Conservation (phyloP, 2,329 filamentous ascomycete species). For the Talaromyces albobiverticillius region DNA sequence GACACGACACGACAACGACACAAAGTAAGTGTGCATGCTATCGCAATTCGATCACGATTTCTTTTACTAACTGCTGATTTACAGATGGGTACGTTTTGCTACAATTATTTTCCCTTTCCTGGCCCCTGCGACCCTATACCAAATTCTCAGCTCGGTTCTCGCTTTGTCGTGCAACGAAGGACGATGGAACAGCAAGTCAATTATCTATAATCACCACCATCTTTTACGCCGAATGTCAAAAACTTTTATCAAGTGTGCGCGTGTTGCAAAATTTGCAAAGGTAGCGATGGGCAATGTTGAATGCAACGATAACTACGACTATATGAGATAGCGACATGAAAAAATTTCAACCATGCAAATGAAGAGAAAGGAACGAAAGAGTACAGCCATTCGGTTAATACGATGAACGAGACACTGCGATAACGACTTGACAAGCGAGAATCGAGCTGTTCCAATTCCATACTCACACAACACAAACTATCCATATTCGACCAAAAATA, state of each 20-base stretch:
- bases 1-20: conserved; percentile 44
- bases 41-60: conserved; percentile 20
- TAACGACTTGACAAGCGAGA: background rate
- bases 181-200: background rate
- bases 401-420: background rate
- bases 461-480: background rate
- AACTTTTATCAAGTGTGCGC: background rate
- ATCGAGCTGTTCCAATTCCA: conserved; percentile 12
- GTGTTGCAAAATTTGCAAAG: background rate
- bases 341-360: background rate
- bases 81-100: conserved; percentile 65
- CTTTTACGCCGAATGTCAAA: background rate
- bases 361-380: background rate
- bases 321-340: background rate
- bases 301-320: background rate
- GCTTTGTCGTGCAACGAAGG: conserved; percentile 5
- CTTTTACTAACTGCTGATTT: conserved; percentile 18
- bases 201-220: background rate
- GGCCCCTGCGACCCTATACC: background rate
- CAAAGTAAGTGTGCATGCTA: conserved; percentile 19
- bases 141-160: conserved; percentile 9
- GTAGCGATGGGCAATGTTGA: background rate
- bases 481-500: background rate
- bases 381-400: background rate
- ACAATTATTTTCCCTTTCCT: conserved; percentile 1